A percentile compares a stretch with the other conserved stretches of the same genome.
Evolutionary conservation across 225 moss, liverwort and hornwort genomes (phyloP).

Genomic region (Ulota crispa): DNA sequence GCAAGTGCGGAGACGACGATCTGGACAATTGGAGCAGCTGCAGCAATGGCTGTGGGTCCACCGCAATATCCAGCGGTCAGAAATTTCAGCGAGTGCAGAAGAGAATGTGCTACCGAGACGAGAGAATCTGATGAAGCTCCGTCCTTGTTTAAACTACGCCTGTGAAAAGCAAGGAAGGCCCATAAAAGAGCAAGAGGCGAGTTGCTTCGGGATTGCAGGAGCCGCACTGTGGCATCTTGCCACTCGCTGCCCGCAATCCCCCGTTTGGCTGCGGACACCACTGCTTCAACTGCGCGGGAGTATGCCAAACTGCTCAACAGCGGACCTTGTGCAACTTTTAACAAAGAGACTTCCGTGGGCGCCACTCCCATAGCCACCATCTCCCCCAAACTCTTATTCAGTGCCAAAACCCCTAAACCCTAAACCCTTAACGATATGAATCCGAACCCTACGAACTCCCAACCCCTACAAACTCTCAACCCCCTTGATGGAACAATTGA

Average conservation of each 20-base stretch:
- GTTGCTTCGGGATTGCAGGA: conserved; percentile 50
- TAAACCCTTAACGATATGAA: too few species aligned
- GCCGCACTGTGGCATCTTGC: conserved; percentile 41
- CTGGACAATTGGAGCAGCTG: conserved; percentile 43
- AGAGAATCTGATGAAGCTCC: neutral
- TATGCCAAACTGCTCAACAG: conserved; percentile 43
- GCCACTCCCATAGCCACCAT: conserved; percentile 23
- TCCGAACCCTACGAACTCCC: neutral
- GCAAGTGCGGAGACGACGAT: conserved; percentile 20
- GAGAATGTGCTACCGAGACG: conserved; percentile 29
- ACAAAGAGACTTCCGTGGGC: neutral
- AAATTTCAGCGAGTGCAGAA: conserved; percentile 43
- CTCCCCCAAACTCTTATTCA: neutral
- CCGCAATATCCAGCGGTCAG: conserved; percentile 37
- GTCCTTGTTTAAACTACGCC: neutral
- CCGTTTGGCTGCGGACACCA: conserved; percentile 35
- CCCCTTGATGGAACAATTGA: too few species aligned
- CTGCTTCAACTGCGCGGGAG: conserved; percentile 55
- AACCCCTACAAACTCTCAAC: neutral
- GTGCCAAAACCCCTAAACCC: neutral
- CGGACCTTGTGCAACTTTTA: conserved; percentile 38
- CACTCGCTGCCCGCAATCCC: conserved; percentile 32
- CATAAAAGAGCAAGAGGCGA: conserved; percentile 52
- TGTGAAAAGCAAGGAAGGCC: conserved; percentile 42
- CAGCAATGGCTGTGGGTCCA: conserved; percentile 45